Evolutionary conservation across 306 rosid species (phyloP).

Genomic region (Casuarina equisetifolia): DNA sequence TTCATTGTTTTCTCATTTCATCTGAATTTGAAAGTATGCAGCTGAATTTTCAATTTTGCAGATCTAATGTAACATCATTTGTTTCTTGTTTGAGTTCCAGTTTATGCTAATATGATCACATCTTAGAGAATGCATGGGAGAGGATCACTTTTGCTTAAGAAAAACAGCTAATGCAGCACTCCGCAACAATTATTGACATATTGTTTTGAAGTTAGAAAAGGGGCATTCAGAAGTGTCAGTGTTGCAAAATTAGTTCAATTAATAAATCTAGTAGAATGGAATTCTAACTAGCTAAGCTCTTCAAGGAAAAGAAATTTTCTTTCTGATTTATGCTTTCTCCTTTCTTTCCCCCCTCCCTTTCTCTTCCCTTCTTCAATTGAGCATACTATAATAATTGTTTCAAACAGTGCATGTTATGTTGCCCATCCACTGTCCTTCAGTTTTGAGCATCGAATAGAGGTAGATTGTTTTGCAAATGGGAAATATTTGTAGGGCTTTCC

Average conservation of each 20-base stretch:
- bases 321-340: background rate
- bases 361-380: background rate
- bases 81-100: background rate
- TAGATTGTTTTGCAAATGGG: background rate
- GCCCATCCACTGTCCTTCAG: background rate
- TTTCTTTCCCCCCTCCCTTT: background rate
- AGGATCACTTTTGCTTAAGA: background rate
- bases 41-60: background rate
- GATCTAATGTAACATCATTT: background rate
- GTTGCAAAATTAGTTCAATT: background rate
- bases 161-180: background rate
- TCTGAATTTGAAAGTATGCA: background rate
- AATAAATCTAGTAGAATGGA: background rate
- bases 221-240: background rate
- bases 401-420: background rate
- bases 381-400: too few species aligned
- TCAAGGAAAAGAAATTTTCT: background rate
- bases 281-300: background rate
- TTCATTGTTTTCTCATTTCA: background rate
- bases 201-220: background rate
- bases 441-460: slow-evolving; percentile 1
- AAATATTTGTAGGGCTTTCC: background rate
- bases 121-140: background rate
- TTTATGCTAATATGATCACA: background rate
- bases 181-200: background rate